Evolutionary conservation across 2,329 filamentous ascomycete genomes (phyloP).

Genomic region (Didymella sp.): DNA sequence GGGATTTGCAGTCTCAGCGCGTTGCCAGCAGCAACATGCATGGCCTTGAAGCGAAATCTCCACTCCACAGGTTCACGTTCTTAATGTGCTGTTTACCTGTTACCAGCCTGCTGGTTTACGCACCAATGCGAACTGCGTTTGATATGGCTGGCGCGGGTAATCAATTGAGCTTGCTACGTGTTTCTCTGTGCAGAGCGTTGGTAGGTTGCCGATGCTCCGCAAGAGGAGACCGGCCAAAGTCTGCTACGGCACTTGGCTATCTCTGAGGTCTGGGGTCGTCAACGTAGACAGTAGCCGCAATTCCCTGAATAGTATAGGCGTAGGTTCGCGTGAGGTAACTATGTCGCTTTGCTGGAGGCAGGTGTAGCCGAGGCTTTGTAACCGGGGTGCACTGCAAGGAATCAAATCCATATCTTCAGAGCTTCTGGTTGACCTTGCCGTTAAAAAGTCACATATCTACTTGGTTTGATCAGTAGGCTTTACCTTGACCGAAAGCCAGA

Average conservation of each 20-base stretch:
- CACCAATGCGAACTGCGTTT: slow-evolving; percentile 27
- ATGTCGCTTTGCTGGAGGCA: background rate
- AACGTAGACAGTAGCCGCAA: background rate
- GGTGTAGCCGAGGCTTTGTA: background rate
- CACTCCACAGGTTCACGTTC: slow-evolving; percentile 19
- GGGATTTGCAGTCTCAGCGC: slow-evolving; percentile 36
- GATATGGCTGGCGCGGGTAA: slow-evolving; percentile 16
- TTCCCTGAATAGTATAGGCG: background rate
- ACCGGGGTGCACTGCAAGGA: background rate
- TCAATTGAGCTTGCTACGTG: slow-evolving; percentile 2
- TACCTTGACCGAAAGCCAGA: background rate
- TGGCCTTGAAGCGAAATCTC: slow-evolving; percentile 20
- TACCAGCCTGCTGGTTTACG: slow-evolving; percentile 31
- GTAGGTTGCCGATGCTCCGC: background rate
- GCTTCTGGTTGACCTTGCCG: background rate
- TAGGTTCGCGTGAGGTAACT: background rate
- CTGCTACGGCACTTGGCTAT: background rate
- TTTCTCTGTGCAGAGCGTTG: background rate
- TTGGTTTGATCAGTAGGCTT: background rate
- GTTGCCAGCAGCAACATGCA: slow-evolving; percentile 34
- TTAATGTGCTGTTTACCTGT: slow-evolving; percentile 24
- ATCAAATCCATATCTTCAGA: background rate
- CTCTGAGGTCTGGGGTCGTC: background rate
- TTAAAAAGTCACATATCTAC: background rate
- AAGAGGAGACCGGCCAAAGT: background rate